These are phyloP conservation scores for Globisporangium echinulatum DNA, from an alignment of 352 stramenopile genomes.

Conservation along the genomic window DNA sequence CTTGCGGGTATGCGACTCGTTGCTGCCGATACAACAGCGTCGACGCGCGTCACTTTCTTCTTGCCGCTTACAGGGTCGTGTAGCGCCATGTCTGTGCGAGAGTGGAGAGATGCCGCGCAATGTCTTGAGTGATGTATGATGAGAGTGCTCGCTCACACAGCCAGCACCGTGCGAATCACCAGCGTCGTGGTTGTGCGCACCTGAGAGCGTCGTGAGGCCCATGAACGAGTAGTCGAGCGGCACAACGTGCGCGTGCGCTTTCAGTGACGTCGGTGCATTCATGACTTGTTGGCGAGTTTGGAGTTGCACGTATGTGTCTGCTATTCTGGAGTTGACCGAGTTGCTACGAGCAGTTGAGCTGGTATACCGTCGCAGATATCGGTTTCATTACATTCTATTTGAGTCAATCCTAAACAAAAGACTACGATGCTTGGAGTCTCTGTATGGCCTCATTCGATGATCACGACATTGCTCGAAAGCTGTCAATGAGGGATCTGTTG, in stretches of 20 bases:
- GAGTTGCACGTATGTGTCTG: background rate
- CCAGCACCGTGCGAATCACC: too few species aligned
- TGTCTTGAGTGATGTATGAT: too few species aligned
- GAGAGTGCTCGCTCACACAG: too few species aligned
- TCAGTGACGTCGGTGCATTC: slow-evolving; percentile 3
- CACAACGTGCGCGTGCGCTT: slow-evolving; percentile 5
- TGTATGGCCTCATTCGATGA: too few species aligned
- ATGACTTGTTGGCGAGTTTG: background rate
- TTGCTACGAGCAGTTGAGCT: background rate
- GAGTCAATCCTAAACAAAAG: too few species aligned
- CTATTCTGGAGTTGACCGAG: too few species aligned
- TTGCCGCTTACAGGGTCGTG: slow-evolving; percentile 52
- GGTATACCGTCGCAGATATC: too few species aligned
- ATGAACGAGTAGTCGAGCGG: slow-evolving; percentile 74
- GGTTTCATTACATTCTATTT: too few species aligned
- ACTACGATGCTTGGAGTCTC: too few species aligned
- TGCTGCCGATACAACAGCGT: background rate
- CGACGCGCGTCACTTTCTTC: slow-evolving; percentile 15
- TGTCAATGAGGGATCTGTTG: too few species aligned
- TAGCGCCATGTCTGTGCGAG: slow-evolving; percentile 39
- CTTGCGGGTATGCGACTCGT: background rate
- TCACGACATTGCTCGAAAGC: too few species aligned
- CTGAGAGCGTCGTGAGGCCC: slow-evolving; percentile 41
- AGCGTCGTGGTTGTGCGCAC: slow-evolving; percentile 14
- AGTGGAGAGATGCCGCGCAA: too few species aligned